Base-by-base conservation (phyloP, 192 early-diverging fungal genomes). In the Linnemannia exigua region DNA sequence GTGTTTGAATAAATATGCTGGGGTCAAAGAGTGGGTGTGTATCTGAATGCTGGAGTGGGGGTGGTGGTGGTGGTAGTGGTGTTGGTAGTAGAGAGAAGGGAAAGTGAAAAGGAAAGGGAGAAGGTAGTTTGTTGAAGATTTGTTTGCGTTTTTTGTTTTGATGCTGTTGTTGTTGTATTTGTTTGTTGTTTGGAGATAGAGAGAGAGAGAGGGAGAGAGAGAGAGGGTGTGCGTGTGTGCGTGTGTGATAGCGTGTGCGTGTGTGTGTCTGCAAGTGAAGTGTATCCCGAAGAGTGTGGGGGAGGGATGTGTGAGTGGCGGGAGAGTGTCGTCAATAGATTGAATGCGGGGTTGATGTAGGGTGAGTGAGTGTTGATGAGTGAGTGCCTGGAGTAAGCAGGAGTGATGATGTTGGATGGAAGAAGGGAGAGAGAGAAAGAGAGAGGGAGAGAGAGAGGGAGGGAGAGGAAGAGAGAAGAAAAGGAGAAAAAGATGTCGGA, bases 201-300 rank as follows among this genome's bases (percentile, higher is more conserved):
- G 31, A 80, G 67, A 67, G 14, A 72, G 58, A 33, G 70, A 68
- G 68, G 71, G 70, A 58, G 76, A 70, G 31, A 69, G 48, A 6
- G 31, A 70, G 76, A 46, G 69, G 15, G 22, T 31, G 58, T 31
- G 58, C 7, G 14, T 63, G 25, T 15, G 58, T 14, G 58, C 15
- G 9, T 50, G 48, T 50, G 17, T 50, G 17, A 50, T 17, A 50
- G 48, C 28, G 58, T 61, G 58, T 61, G 58, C 6, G 58, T 22
- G n/a, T 61, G 58, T 9, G 58, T 28, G 41, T 44, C 5, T 44
- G 3, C 9, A 9, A 44, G 41, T 9, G 9, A 44, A 44, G 41
- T 44, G 9, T 44, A 44, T 44, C 41, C 41, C 3, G 31, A 69
- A 41, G 38, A 70, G 37, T 20, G 68, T 70, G 38, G 37, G 38